phyloP scores from a whole-genome alignment of 2,329 filamentous ascomycete genomes.

The Fusarium aywerte region DNA sequence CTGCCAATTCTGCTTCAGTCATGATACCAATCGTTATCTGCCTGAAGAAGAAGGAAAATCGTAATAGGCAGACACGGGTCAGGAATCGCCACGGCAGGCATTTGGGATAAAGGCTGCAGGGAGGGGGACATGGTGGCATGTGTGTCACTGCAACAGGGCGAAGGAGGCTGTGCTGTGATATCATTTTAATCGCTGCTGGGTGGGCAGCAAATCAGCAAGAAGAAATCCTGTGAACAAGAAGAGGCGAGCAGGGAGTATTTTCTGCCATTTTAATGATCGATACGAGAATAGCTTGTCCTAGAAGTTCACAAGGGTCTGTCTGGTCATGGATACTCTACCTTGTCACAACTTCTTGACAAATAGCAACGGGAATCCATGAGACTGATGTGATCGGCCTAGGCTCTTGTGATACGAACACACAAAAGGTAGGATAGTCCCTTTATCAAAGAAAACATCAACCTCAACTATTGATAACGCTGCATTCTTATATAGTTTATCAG shows the following conservation, averaged over 20 bases:
- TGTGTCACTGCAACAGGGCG: constrained; percentile 29
- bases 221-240: neutral
- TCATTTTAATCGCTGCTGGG: neutral
- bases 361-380: neutral
- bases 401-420: no score
- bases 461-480: no score
- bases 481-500: neutral
- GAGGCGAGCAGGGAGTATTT: neutral
- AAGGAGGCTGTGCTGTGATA: constrained; percentile 25
- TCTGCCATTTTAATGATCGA: neutral
- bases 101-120: neutral
- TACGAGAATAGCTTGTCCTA: no score
- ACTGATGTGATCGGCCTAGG: neutral
- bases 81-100: constrained; percentile 14
- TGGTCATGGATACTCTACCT: neutral
- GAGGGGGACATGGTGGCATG: neutral
- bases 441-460: no score
- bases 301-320: neutral
- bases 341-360: neutral
- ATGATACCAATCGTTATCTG: neutral
- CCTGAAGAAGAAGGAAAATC: neutral
- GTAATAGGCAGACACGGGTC: constrained; percentile 13
- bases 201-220: neutral
- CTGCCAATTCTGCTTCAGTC: neutral
- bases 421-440: no score